Evolutionary conservation across 2,329 filamentous ascomycete genomes (phyloP), one percentile per base, ranked within the genome.

Genomic region (Neofusicoccum ribis): DNA sequence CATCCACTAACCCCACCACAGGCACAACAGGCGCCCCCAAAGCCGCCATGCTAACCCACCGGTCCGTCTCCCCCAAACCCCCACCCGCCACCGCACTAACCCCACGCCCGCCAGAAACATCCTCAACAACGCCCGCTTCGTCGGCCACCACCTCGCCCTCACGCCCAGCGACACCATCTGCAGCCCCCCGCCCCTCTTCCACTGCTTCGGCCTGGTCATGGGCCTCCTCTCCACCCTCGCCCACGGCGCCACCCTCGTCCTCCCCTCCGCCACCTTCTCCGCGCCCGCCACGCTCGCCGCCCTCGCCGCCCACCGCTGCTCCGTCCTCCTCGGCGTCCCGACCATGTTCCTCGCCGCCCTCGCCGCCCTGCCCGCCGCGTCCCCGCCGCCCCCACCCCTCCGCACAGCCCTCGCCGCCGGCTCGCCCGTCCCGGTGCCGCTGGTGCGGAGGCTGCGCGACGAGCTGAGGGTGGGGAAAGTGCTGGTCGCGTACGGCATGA

Each of bases 151-250:
- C 50, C 97, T 98, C 93, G 86, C 89, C 0, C 84, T 99, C 11
- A 89, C 85, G 0, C 83, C 89, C 0, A 69, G 81, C 0, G 95
- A 98, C 76, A 83, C 89, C 5, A 88, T 89, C 15, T 86, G 84
- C 72, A 88, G 86, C 69, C 86, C 87, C 11, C 87, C 87, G 5
- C 87, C 82, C 0, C 72, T 83, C 6, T 84, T 84, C 68, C 82
- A 84, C 81, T 98, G 95, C 80, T 98, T 98, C 76, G 94, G 95
- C 61, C 89, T 85, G 72, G 90, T 97, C 6, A 82, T 98, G 1
- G 94, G 95, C n/a, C 96, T 95, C 80, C 96, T 97, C 91, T 93
- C 95, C 0, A 95, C 92, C 0, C 92, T 91, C 0, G 96, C 93
- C 0, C 88, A 90, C 15, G 91, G 93, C 65, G 88, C 91, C 0